Percentiles rank a stretch among this genome's conserved stretches.
phyloP scores from a whole-genome alignment of 192 early-diverging fungal genomes.

The Pilaira anomala region DNA sequence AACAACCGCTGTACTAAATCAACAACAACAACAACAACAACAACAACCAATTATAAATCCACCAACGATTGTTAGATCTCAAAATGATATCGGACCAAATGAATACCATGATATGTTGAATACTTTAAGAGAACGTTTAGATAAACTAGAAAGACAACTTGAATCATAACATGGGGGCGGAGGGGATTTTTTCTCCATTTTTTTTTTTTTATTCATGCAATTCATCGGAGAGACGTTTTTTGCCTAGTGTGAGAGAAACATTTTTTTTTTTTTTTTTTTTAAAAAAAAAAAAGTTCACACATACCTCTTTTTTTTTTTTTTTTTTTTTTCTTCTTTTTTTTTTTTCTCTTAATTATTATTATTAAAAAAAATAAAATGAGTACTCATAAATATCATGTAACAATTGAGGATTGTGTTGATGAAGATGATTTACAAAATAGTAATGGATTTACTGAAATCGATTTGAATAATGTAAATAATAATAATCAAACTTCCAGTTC shows the following conservation, averaged over 20 bases:
- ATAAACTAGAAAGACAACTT: slow-evolving; percentile 29
- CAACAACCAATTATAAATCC: slow-evolving; percentile 2
- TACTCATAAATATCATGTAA: slow-evolving; percentile 12
- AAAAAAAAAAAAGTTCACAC: background rate
- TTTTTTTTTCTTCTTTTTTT: background rate
- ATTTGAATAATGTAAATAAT: background rate
- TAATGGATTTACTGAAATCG: background rate
- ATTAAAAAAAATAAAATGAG: background rate
- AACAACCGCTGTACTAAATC: too few relatives aligned
- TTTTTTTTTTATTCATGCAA: background rate
- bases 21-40: background rate
- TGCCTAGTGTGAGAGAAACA: too few relatives aligned
- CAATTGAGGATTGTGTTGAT: slow-evolving; percentile 4
- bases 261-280: background rate
- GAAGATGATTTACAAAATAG: slow-evolving; percentile 6
- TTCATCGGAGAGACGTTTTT: too few relatives aligned
- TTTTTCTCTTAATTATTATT: too few relatives aligned
- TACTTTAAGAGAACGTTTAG: slow-evolving; percentile 29
- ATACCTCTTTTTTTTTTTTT: background rate
- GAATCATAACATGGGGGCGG: slow-evolving; percentile 18
- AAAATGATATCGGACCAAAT: slow-evolving; percentile 30
- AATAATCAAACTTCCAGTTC: background rate
- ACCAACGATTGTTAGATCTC: slow-evolving; percentile 33
- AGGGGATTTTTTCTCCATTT: too few relatives aligned
- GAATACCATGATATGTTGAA: slow-evolving; percentile 29